Conservation (phyloP, 2,329 filamentous ascomycete genomes). For the Penicillium thymicola region DNA sequence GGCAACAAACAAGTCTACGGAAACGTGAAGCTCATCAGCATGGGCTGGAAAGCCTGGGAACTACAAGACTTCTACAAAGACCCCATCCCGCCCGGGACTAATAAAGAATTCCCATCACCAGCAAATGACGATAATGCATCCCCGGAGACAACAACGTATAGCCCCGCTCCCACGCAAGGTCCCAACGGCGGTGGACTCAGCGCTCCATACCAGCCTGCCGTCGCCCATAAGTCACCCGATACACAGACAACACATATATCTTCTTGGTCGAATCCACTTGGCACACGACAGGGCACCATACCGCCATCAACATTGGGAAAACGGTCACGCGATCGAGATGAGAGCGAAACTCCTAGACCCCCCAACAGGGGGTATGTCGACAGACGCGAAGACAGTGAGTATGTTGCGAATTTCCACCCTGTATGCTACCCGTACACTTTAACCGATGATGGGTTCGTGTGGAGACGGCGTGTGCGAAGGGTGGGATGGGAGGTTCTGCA, state of each 20-base stretch:
- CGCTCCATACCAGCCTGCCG: not conserved
- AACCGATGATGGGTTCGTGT: conserved; percentile 24
- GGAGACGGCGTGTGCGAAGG: conserved; percentile 34
- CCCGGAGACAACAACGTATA: not conserved
- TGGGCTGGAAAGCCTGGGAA: conserved; percentile 42
- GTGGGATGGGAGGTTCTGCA: conserved; percentile 42
- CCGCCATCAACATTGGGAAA: conserved; percentile 28
- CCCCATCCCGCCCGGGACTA: conserved; percentile 14
- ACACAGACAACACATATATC: not conserved
- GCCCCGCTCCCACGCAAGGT: not conserved
- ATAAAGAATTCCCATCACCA: conserved; percentile 15
- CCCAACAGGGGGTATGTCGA: not conserved
- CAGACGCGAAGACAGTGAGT: not conserved
- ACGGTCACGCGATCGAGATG: conserved; percentile 20
- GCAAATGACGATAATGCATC: conserved; percentile 7
- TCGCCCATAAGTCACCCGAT: not conserved
- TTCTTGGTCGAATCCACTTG: not conserved
- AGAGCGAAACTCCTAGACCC: not conserved
- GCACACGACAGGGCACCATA: not conserved
- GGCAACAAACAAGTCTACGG: conserved; percentile 33
- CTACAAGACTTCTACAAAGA: conserved; percentile 37
- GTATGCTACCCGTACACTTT: conserved; percentile 12
- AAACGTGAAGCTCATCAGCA: conserved; percentile 35
- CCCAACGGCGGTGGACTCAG: not conserved
- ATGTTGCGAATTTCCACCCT: too few relatives aligned